Evolutionary conservation across 352 stramenopile species (phyloP), one percentile per base, ranked within the genome.

Genomic region (Globisporangium camurandrum): DNA sequence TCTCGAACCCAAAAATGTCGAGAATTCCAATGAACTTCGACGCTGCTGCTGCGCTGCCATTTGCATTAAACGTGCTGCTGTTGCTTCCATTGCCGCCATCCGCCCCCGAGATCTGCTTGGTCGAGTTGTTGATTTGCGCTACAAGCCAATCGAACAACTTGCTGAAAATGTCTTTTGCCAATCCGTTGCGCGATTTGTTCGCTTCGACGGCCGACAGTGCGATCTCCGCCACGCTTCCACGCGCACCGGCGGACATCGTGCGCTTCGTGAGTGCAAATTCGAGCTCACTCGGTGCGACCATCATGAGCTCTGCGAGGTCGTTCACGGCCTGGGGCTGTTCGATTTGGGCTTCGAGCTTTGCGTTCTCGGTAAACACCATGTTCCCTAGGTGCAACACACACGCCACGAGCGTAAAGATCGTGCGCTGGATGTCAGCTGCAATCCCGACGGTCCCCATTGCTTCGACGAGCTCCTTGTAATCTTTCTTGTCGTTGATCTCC

Each of bases 1-100:
- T 92, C 68, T 99, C 95, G 62, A 98, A 98, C 3, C 95, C 94
- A 65, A 98, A 98, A 44, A 98, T 98, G 71, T 98, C 95, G 38
- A 98, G 66, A 37, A 98, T 95, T 51, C 92, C 90, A 67, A 98
- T 98, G 51, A 97, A 93, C 41, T 79, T 86, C 23, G 66, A 66
- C 5, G 75, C 62, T n/a, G n/a, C n/a, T n/a, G n/a, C n/a, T n/a
- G n/a, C n/a, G n/a, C n/a, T n/a, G n/a, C n/a, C n/a, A n/a, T n/a
- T n/a, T n/a, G n/a, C n/a, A n/a, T n/a, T n/a, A n/a, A n/a, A n/a
- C n/a, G n/a, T n/a, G 4, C 48, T 61, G 11, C 55, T 58, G 1
- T 56, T 60, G 8, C 46, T 56, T 5, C 46, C 53, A 24, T 34
- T 57, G 4, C 58, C 54, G 4, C 58, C 56, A 0, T 53, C 54